These are phyloP conservation scores for Lippia alba DNA, from an alignment of 305 asterid genomes.

Conservation along the genomic window DNA sequence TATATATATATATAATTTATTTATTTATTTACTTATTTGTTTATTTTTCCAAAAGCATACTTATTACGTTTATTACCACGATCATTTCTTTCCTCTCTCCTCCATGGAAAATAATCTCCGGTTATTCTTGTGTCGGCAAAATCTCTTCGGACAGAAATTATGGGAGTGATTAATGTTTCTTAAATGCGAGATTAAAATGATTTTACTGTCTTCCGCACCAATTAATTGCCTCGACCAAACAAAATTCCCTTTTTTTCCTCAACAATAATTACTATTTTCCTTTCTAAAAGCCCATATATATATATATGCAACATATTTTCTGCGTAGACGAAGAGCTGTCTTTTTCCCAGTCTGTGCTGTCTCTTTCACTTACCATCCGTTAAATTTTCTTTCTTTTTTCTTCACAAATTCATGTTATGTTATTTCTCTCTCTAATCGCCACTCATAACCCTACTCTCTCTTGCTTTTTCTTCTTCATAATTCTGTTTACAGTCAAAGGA, in stretches of 20 bases:
- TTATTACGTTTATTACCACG: slow-evolving; percentile 24
- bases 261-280: background rate
- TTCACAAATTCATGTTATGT: slow-evolving; percentile 15
- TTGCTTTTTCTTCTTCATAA: slow-evolving; percentile 37
- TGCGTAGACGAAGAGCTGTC: slow-evolving; percentile 46
- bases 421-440: slow-evolving; percentile 55
- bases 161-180: slow-evolving; percentile 48
- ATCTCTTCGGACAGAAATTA: slow-evolving; percentile 44
- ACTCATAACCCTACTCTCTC: slow-evolving; percentile 59
- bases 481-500: slow-evolving; percentile 50
- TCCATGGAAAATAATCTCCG: slow-evolving; percentile 9
- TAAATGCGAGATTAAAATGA: slow-evolving; percentile 33
- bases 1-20: too few species aligned
- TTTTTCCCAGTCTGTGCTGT: slow-evolving; percentile 48
- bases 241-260: background rate
- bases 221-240: background rate
- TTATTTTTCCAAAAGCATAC: slow-evolving; percentile 39
- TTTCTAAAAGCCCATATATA: slow-evolving; percentile 15
- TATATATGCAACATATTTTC: slow-evolving; percentile 19
- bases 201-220: slow-evolving; percentile 21
- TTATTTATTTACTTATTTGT: too few species aligned
- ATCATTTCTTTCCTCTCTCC: slow-evolving; percentile 11
- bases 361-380: slow-evolving; percentile 49
- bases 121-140: slow-evolving; percentile 55
- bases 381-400: slow-evolving; percentile 7